Evolutionary conservation across 1,284 basidiomycete genomes (phyloP), one percentile per base, ranked within the genome.

Genomic region (Coniophora puteana): DNA sequence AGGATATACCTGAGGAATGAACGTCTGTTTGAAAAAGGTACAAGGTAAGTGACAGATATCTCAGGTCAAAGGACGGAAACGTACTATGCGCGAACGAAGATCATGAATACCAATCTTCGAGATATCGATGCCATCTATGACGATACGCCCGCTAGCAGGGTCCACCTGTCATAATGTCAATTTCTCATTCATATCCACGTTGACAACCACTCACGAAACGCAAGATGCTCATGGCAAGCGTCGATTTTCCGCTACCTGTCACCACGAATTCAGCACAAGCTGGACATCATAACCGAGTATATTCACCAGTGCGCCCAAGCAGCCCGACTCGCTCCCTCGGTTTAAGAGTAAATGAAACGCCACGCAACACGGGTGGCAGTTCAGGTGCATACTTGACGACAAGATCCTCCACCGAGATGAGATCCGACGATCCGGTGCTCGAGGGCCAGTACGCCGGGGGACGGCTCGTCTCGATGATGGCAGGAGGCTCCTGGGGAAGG

Each of bases 361-460:
- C 74, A 43, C 85, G 82, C 34, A 97, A 69, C 0, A 96, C 91
- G 0, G 85, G 68, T 0, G 91, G 90, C 2, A 95, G 72, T 38
- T 93, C 89, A 0, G 89, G 84, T 0, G 88, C 77, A 59, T 95
- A 94, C 61, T 83, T 88, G 57, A 95, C 67, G 18, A 76, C 78
- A 4, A 96, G 67, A 45, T 92, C 73, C 51, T 90, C 78, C 0
- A 92, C 80, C 5, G 61, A 58, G 22, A 90, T 57, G 27, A 86
- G 66, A 1, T 67, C 53, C 21, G 69, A 55, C 5, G 69, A 62
- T 43, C 70, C 73, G 17, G 74, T 71, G 55, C 83, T 86, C 8
- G 88, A 88, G 0, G 90, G 90, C 90, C 91, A 93, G 55, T 90
- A 89, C 0, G 90, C 89, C 1, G 89, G 89, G 1, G 80, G 80